Evolutionary conservation across 805 yeast species (phyloP).

Genomic region (Barnettozyma populi): DNA sequence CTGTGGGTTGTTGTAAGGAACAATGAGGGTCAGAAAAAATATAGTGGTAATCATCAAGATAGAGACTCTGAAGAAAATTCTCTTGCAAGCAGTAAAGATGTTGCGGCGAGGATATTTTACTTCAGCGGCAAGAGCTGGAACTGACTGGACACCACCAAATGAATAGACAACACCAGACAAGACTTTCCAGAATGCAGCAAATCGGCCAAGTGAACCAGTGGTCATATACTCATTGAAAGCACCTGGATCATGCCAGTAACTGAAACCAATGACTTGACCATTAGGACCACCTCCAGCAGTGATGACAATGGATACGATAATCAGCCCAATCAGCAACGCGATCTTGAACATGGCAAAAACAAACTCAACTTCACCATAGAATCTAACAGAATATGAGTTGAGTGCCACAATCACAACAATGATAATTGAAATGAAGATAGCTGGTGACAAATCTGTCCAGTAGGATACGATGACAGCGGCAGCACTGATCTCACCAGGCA

Average conservation of each 20-base stretch:
- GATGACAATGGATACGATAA: slow-evolving; percentile 46
- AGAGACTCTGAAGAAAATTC: slow-evolving; percentile 28
- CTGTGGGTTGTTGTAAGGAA: slow-evolving; percentile 25
- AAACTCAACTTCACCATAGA: slow-evolving; percentile 48
- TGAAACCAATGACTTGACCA: slow-evolving; percentile 30
- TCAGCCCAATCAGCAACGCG: slow-evolving; percentile 53
- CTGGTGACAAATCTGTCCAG: slow-evolving; percentile 40
- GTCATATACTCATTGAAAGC: slow-evolving; percentile 13
- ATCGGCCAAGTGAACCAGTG: slow-evolving; percentile 21
- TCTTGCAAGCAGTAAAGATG: slow-evolving; percentile 29
- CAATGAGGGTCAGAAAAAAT: slow-evolving; percentile 30
- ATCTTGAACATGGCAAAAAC: slow-evolving; percentile 59
- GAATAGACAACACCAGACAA: slow-evolving; percentile 36
- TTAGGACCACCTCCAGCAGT: slow-evolving; percentile 60
- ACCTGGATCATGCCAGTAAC: slow-evolving; percentile 25
- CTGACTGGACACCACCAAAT: slow-evolving; percentile 38
- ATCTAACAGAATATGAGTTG: slow-evolving; percentile 32
- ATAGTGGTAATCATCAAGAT: slow-evolving; percentile 26
- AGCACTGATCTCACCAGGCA: slow-evolving; percentile 41
- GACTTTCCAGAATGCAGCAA: slow-evolving; percentile 28
- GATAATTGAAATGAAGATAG: slow-evolving; percentile 39
- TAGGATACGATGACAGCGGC: slow-evolving; percentile 39
- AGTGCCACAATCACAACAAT: slow-evolving; percentile 30
- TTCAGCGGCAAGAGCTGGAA: slow-evolving; percentile 40
- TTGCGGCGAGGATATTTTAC: slow-evolving; percentile 30